Evolutionary conservation across 495 filamentous ascomycete genomes (phyloP), one percentile per base, ranked within the genome.

Genomic region (Penicillium manginii): DNA sequence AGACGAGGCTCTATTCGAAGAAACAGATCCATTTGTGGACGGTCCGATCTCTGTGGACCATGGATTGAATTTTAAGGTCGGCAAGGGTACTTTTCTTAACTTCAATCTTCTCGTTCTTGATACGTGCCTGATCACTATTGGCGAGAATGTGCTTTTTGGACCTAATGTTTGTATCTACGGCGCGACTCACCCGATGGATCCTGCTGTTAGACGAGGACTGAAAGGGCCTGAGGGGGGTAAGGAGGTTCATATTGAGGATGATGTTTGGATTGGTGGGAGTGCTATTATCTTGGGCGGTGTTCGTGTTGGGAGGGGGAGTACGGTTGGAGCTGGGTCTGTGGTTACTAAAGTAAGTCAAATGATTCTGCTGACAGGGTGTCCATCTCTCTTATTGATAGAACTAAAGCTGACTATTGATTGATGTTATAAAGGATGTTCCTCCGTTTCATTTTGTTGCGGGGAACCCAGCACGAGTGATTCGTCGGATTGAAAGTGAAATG

Each of bases 191-290:
- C 90, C 90, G 2, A 77, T 90, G 6, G 87, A 92, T 55, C 89
- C 88, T 0, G 76, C 76, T 4, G 66, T 89, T 2, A 78, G 90
- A 11, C 86, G 88, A 53, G 90, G 91, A 0, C 80, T 84, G 4
- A 74, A 82, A 45, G 91, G 91, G 0, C 88, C 91, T 0, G 92
- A 96, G 69, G 65, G 75, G 14, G 91, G 91, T 2, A 85, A 82
- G 62, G 87, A 90, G 40, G 88, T 96, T 3, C 81, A 78, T 15
- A 84, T 96, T 49, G 90, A 86, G 3, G 89, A 93, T 60, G 92
- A 96, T 68, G 91, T 89, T 51, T 96, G 91, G 91, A 75, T 96
- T 52, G 89, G 90, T 0, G 91, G 90, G 0, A 87, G 58, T 53
- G 63, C 52, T 18, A 45, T 59, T 2, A 50, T 68, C 18, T 55